These are phyloP conservation scores for Mortierella sp. DNA, from an alignment of 371 early-diverging fungal genomes.

Conservation along the genomic window DNA sequence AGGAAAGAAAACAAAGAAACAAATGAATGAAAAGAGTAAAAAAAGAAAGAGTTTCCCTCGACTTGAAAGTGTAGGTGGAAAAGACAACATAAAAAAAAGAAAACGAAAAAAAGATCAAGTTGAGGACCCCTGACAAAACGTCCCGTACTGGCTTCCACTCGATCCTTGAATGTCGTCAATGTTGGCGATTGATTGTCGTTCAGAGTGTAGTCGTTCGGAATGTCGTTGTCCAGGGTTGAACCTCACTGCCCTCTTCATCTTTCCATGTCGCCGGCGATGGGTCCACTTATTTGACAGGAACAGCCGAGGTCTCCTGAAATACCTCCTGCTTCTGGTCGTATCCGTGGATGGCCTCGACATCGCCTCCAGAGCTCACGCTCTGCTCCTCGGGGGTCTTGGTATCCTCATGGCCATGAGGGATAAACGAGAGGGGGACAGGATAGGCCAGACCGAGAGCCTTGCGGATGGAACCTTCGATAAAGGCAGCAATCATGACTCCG, in stretches of 20 bases:
- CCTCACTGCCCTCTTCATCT: conserved; percentile 1
- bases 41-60: not conserved
- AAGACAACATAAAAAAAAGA: not conserved
- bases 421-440: conserved; percentile 41
- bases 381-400: conserved; percentile 2
- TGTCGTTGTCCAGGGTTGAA: conserved; percentile 7
- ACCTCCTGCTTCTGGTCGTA: conserved; percentile 20
- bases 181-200: not conserved
- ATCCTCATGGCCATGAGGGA: conserved; percentile 23
- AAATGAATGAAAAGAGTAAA: not conserved
- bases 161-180: not conserved
- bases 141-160: conserved; percentile 19
- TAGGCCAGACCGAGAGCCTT: conserved; percentile 48
- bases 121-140: conserved; percentile 29
- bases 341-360: conserved; percentile 19
- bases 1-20: conserved; percentile 4
- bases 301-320: conserved; percentile 12
- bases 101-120: conserved; percentile 17
- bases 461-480: conserved; percentile 53
- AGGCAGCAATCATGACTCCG: conserved; percentile 56
- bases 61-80: not conserved
- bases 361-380: conserved; percentile 19
- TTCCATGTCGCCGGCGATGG: conserved; percentile 10
- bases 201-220: not conserved
- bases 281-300: conserved; percentile 12